Conservation (phyloP, 2,329 filamentous ascomycete genomes). For the Hypoxylon sp. region DNA sequence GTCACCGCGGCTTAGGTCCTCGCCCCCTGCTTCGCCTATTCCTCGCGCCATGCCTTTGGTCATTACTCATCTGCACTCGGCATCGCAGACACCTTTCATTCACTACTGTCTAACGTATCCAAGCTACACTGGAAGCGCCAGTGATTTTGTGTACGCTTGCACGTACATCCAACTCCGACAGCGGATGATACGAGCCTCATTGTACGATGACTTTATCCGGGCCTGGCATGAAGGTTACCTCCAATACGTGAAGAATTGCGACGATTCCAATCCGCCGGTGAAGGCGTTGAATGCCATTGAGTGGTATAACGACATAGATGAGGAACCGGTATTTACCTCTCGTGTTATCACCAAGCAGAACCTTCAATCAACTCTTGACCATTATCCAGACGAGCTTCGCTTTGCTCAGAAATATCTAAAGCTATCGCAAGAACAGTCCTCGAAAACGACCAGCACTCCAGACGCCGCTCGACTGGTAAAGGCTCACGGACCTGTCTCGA, state of each 20-base stretch:
- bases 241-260: conserved; percentile 48
- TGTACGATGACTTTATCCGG: conserved; percentile 55
- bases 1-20: conserved; percentile 27
- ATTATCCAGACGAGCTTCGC: conserved; percentile 47
- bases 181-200: conserved; percentile 46
- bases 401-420: conserved; percentile 27
- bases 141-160: conserved; percentile 51
- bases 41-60: neutral
- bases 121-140: conserved; percentile 47
- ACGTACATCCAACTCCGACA: conserved; percentile 49
- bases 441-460: conserved; percentile 10
- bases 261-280: conserved; percentile 40
- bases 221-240: conserved; percentile 52
- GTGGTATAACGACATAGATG: conserved; percentile 53
- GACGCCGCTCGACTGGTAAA: conserved; percentile 8
- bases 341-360: conserved; percentile 51
- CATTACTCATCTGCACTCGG: neutral
- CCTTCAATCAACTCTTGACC: conserved; percentile 45
- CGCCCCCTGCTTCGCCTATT: conserved; percentile 11
- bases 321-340: conserved; percentile 47
- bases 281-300: conserved; percentile 48
- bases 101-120: conserved; percentile 49
- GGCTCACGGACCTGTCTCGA: neutral
- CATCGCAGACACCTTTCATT: conserved; percentile 44
- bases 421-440: conserved; percentile 15